phyloP scores from a whole-genome alignment of 192 early-diverging fungal genomes.

The Backusella psychrophila region DNA sequence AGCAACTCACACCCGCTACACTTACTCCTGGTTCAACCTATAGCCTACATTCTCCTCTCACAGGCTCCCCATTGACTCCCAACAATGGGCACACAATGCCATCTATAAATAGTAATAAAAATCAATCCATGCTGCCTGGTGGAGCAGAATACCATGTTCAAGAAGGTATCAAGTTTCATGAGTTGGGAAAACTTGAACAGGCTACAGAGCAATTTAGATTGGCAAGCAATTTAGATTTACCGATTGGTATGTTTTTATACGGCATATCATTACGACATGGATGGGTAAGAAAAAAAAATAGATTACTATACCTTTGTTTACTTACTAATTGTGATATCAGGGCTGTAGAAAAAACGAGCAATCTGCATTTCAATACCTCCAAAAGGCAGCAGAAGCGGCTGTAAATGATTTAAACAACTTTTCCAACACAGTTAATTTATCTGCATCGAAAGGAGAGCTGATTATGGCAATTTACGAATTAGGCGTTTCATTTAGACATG shows the following conservation, averaged over 20 bases:
- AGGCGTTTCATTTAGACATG: constrained; percentile 73
- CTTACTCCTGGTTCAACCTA: constrained; percentile 6
- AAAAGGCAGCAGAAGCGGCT: constrained; percentile 69
- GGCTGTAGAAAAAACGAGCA: constrained; percentile 69
- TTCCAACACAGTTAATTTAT: constrained; percentile 36
- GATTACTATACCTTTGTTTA: no score
- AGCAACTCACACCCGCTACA: constrained; percentile 5
- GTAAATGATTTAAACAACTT: constrained; percentile 56
- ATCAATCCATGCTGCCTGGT: not conserved
- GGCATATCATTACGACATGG: constrained; percentile 78
- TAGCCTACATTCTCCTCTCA: constrained; percentile 2
- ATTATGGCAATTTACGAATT: constrained; percentile 81
- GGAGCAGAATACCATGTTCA: constrained; percentile 58
- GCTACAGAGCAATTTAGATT: constrained; percentile 68
- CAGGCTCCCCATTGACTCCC: not conserved
- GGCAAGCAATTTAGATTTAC: constrained; percentile 63
- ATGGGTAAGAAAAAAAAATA: constrained; percentile 52
- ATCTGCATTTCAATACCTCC: constrained; percentile 67
- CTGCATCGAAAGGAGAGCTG: constrained; percentile 64
- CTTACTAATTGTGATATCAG: constrained; percentile 19
- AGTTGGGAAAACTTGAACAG: constrained; percentile 66
- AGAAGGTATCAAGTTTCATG: constrained; percentile 70
- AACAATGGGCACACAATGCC: not conserved
- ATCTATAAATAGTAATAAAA: not conserved
- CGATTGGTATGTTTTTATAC: constrained; percentile 78